Evolutionary conservation across 768 basidiomycete species (phyloP), one percentile per base, ranked within the genome.

Genomic region (Ramaria rubella): DNA sequence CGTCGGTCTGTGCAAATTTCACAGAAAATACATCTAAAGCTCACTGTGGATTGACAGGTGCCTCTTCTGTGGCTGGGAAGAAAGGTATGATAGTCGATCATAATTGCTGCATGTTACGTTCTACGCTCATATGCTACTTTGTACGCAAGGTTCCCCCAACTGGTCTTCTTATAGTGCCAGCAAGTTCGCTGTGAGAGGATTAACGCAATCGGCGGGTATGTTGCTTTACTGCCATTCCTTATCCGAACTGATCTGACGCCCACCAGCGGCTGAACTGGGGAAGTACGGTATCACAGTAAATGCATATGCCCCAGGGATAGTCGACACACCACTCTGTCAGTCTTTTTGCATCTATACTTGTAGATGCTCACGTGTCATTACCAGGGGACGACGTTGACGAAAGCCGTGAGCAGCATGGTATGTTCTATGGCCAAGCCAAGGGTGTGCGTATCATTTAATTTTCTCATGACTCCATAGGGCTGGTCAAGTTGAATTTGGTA

Each of bases 41-140:
- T 51, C 31, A 51, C 21, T 51, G 12, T 30, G 7, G 6, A 33
- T 5, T 33, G 17, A 11, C 33, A 58, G 57, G 61, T 7, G 71
- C 77, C 54, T 74, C 74, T 11, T 71, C 69, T 45, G 74, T 77
- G 71, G 68, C 67, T 14, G 62, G 61, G 46, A 63, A 61, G 48
- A 59, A 27, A 8, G 73, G 72, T 17, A 59, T 29, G 33, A 29
- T 45, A 50, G 24, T 9, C 26, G 23, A 9, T 46, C 49, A n/a
- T 21, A 23, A 8, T 11, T 11, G 11, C 11, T 11, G 23, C 11
- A 9, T 46, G 12, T 46, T 11, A 46, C 9, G 44, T 46, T 46
- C 6, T 24, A 29, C 15, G 27, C 15, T 8, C 2, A 27, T 1
- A 2, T 19, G 4, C n/a, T 14, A n/a, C 26, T 30, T 19, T 38